phyloP scores from a whole-genome alignment of 768 basidiomycete species.

The Calocybe gangraenosa region DNA sequence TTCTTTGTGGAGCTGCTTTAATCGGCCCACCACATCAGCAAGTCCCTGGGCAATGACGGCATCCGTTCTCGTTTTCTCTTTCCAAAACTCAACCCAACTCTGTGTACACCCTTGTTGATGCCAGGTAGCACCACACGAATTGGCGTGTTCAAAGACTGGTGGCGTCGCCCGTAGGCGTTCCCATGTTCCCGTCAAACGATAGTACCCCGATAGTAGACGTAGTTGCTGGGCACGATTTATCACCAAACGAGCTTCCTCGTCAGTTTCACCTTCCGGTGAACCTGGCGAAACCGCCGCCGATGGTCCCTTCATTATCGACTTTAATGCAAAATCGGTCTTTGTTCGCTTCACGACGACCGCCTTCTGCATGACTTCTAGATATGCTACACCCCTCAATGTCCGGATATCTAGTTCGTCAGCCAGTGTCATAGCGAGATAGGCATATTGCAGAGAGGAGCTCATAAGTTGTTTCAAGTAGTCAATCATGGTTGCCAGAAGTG shows the following conservation, averaged over 20 bases:
- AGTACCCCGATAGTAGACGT: constrained; percentile 65
- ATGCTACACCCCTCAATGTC: constrained; percentile 58
- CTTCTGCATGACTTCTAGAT: constrained; percentile 72
- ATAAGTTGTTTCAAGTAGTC: constrained; percentile 56
- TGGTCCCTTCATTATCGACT: constrained; percentile 11
- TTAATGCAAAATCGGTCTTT: constrained; percentile 24
- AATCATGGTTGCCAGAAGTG: constrained; percentile 58
- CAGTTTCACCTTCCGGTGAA: constrained; percentile 26
- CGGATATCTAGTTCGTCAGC: constrained; percentile 67
- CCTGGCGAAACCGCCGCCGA: not conserved
- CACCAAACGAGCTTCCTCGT: constrained; percentile 43
- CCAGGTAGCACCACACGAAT: constrained; percentile 64
- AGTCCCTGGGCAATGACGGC: constrained; percentile 53
- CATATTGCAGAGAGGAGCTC: constrained; percentile 58
- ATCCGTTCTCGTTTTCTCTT: constrained; percentile 65
- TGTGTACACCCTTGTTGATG: constrained; percentile 70
- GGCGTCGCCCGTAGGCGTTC: constrained; percentile 56
- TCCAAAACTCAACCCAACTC: constrained; percentile 78
- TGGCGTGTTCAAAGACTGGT: constrained; percentile 60
- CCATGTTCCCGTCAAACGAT: constrained; percentile 64
- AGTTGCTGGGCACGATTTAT: constrained; percentile 58
- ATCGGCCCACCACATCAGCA: constrained; percentile 64
- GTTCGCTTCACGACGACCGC: constrained; percentile 39
- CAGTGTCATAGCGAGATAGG: constrained; percentile 69
- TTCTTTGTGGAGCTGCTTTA: constrained; percentile 60